These are phyloP conservation scores for Marasmius sp. DNA, from an alignment of 1,284 basidiomycete species.

Conservation along the genomic window DNA sequence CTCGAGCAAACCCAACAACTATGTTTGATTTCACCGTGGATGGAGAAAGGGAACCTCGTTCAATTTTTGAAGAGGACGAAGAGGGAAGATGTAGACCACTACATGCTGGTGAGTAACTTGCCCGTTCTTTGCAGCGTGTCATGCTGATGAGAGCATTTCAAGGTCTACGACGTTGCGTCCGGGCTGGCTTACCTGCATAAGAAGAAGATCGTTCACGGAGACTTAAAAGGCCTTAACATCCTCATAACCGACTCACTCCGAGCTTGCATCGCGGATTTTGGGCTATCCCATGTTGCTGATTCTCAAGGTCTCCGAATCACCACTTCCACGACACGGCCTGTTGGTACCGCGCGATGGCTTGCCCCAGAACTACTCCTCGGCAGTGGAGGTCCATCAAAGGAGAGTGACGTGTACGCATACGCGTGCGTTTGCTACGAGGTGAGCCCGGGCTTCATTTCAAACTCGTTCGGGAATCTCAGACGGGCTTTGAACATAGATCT, in stretches of 20 bases:
- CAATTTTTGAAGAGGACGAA: not conserved
- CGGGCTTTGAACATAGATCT: slow-evolving; percentile 6
- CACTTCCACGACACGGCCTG: not conserved
- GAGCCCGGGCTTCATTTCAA: not conserved
- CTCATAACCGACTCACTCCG: not conserved
- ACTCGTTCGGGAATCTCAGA: not conserved
- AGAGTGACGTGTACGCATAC: not conserved
- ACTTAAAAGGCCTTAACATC: not conserved
- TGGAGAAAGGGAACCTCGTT: slow-evolving; percentile 2
- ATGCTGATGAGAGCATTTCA: not conserved
- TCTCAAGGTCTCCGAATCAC: not conserved
- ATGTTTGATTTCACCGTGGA: slow-evolving; percentile 6
- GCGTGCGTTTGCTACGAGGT: slow-evolving; percentile 27
- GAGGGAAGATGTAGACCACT: not conserved
- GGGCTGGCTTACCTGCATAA: not conserved
- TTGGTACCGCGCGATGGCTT: not conserved
- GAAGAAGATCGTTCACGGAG: not conserved
- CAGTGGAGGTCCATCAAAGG: not conserved
- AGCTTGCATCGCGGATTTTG: not conserved
- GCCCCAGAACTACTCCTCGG: not conserved
- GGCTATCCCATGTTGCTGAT: not conserved
- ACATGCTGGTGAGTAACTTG: not conserved
- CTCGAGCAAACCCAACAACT: slow-evolving; percentile 10
- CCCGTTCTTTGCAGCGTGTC: not conserved
- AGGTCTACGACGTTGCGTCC: not conserved